These are phyloP conservation scores for Scenedesmus sp. DNA, from an alignment of 163 green algal species.

Conservation along the genomic window DNA sequence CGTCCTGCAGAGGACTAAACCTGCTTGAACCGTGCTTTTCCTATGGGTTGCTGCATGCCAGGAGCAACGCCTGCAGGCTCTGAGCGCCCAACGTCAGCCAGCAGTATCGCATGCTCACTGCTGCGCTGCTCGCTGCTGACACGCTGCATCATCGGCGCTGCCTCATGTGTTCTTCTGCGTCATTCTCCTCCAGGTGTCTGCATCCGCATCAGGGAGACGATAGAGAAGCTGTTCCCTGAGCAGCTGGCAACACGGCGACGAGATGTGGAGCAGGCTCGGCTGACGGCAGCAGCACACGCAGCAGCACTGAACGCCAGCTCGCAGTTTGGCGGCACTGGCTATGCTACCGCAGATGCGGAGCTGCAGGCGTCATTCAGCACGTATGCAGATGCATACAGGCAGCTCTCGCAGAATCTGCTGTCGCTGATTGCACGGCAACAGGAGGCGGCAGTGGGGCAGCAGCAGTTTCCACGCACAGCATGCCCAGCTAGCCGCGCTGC, in stretches of 20 bases:
- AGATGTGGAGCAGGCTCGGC: constrained; percentile 14
- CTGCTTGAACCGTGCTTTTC: not conserved
- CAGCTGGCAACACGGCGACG: constrained; percentile 54
- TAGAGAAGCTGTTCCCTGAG: constrained; percentile 64
- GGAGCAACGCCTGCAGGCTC: not conserved
- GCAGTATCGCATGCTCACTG: not conserved
- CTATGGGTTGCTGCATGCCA: not conserved
- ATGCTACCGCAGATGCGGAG: constrained; percentile 9
- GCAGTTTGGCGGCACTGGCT: not conserved
- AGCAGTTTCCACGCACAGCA: constrained; percentile 23
- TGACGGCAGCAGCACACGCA: constrained; percentile 22
- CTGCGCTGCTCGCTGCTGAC: not conserved
- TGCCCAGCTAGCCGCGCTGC: not conserved
- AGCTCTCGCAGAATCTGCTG: constrained; percentile 43
- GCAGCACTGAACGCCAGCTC: constrained; percentile 3
- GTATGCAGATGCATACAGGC: constrained; percentile 40
- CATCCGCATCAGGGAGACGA: constrained; percentile 57
- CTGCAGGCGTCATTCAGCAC: constrained; percentile 20
- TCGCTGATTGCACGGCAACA: constrained; percentile 24
- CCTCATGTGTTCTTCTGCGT: not conserved
- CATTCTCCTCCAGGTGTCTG: constrained; percentile 53
- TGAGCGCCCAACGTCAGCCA: not conserved
- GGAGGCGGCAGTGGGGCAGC: not conserved
- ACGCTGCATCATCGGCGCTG: not conserved
- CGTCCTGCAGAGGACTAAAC: not conserved